These are phyloP conservation scores for Plantago lanceolata DNA, from an alignment of 305 asterid genomes.

Conservation along the genomic window DNA sequence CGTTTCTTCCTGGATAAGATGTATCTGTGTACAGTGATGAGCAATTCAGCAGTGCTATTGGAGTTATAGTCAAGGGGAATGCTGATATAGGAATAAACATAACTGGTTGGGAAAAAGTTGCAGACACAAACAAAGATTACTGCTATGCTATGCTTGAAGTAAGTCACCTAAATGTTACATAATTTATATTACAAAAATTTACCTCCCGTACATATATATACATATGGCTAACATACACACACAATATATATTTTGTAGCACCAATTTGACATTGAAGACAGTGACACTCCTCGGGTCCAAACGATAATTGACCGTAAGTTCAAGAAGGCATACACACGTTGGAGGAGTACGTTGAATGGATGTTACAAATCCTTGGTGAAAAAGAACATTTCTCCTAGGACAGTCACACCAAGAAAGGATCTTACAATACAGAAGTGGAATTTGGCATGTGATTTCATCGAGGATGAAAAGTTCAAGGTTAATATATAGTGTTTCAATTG, in stretches of 20 bases:
- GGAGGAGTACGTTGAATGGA: not conserved
- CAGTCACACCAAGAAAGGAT: not conserved
- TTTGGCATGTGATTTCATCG: not conserved
- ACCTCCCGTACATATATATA: not conserved
- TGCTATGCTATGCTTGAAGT: not conserved
- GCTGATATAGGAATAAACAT: not conserved
- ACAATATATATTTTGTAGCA: too few species aligned
- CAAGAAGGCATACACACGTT: not conserved
- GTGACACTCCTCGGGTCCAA: not conserved
- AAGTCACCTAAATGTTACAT: not conserved
- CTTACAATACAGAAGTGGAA: not conserved
- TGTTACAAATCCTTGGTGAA: not conserved
- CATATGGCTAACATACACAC: not conserved
- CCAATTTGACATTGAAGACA: constrained; percentile 1
- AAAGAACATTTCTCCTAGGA: not conserved
- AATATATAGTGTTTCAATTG: not conserved
- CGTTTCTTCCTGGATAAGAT: not conserved
- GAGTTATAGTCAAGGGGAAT: not conserved
- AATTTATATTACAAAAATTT: not conserved
- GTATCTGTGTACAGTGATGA: not conserved
- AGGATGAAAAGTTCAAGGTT: not conserved
- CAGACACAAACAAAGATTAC: not conserved
- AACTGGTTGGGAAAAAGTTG: not conserved
- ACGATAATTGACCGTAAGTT: not conserved
- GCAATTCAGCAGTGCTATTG: not conserved